Conservation (phyloP, 371 early-diverging fungal genomes). For the Mortierella sp. region DNA sequence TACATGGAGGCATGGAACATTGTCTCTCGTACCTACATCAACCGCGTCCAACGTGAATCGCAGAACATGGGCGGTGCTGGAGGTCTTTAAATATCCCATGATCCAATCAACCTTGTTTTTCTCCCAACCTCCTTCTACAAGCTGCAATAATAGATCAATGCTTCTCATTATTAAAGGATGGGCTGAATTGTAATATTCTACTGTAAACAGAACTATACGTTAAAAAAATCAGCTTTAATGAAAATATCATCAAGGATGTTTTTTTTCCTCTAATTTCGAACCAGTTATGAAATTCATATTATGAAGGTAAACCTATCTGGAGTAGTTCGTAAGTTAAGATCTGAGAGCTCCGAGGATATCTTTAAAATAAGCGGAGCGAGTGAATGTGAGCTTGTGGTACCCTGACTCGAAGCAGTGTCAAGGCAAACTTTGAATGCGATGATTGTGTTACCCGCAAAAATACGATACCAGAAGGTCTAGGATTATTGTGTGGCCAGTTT, state of each 20-base stretch:
- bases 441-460: too few species aligned
- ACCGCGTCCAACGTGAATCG: constrained; percentile 78
- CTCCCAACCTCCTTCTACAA: background rate
- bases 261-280: background rate
- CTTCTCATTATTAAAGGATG: constrained; percentile 11
- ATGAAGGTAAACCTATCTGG: too few species aligned
- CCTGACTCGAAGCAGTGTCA: too few species aligned
- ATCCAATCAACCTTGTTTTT: background rate
- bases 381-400: too few species aligned
- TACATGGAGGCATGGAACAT: constrained; percentile 92
- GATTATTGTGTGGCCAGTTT: too few species aligned
- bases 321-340: too few species aligned
- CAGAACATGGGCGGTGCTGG: constrained; percentile 63
- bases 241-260: background rate
- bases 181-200: background rate
- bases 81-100: constrained; percentile 35
- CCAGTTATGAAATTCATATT: too few species aligned
- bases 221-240: background rate
- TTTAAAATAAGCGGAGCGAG: too few species aligned
- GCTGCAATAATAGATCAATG: constrained; percentile 8
- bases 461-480: too few species aligned
- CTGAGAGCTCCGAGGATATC: too few species aligned
- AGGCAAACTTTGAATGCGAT: too few species aligned
- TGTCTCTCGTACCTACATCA: constrained; percentile 82
- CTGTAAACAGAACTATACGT: background rate